Evolutionary conservation across 192 early-diverging fungal genomes (phyloP).

Genomic region (Coemansia sp.): DNA sequence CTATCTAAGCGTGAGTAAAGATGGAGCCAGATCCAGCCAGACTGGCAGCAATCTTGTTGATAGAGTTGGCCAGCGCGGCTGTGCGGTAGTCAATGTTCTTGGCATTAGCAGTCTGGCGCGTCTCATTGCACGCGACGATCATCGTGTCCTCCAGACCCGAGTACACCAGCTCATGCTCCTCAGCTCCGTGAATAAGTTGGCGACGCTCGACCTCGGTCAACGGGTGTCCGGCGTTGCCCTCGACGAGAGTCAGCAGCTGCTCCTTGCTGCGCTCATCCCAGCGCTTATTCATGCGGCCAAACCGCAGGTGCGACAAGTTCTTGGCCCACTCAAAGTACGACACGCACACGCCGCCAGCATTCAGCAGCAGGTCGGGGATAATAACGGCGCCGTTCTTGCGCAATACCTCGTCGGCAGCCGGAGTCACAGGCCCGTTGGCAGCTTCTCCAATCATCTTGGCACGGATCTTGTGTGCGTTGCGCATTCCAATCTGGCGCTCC

Average conservation of each 20-base stretch:
- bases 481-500: slow-evolving; percentile 76
- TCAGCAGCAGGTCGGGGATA: slow-evolving; percentile 77
- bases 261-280: slow-evolving; percentile 81
- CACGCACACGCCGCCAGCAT: slow-evolving; percentile 85
- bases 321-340: slow-evolving; percentile 87
- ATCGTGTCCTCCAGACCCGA: slow-evolving; percentile 89
- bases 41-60: slow-evolving; percentile 80
- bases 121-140: slow-evolving; percentile 78
- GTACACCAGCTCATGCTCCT: slow-evolving; percentile 85
- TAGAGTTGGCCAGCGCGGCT: slow-evolving; percentile 77
- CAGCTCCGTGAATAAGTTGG: slow-evolving; percentile 77
- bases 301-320: slow-evolving; percentile 82
- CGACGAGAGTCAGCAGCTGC: slow-evolving; percentile 71
- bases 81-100: slow-evolving; percentile 77
- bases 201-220: slow-evolving; percentile 75
- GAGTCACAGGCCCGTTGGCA: slow-evolving; percentile 82
- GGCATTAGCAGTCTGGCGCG: slow-evolving; percentile 66
- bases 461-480: slow-evolving; percentile 72
- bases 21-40: slow-evolving; percentile 77
- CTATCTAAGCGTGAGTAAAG: slow-evolving; percentile 60
- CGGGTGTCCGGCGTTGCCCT: slow-evolving; percentile 74
- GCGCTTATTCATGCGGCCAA: slow-evolving; percentile 83
- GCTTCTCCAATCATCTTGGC: slow-evolving; percentile 84
- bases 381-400: slow-evolving; percentile 63
- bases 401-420: slow-evolving; percentile 70